Evolutionary conservation across 2,329 filamentous ascomycete genomes (phyloP).

Genomic region (Didymella lethalis): DNA sequence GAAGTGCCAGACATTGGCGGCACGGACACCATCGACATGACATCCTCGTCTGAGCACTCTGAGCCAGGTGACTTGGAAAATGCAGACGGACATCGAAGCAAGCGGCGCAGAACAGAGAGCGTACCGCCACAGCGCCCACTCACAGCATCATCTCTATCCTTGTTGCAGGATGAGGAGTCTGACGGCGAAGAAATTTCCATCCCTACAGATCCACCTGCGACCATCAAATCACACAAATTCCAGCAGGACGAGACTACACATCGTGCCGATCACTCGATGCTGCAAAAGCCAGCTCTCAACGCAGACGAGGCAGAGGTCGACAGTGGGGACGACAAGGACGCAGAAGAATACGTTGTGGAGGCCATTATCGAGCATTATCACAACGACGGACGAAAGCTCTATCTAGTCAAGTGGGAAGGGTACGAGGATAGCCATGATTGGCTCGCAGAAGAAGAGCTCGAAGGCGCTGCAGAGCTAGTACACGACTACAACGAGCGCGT

Average conservation of each 20-base stretch:
- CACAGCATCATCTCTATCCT: not conserved
- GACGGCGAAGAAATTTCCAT: not conserved
- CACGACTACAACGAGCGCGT: constrained; percentile 30
- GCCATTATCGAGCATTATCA: constrained; percentile 38
- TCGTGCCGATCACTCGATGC: not conserved
- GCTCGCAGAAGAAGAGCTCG: constrained; percentile 39
- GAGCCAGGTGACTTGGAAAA: constrained; percentile 2
- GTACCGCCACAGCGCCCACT: constrained; percentile 1
- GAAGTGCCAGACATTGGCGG: constrained; percentile 18
- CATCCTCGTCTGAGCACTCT: not conserved
- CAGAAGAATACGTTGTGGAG: constrained; percentile 43
- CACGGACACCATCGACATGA: not conserved
- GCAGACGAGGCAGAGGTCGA: not conserved
- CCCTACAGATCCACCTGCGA: not conserved
- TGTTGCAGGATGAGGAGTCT: not conserved
- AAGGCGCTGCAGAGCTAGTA: constrained; percentile 39
- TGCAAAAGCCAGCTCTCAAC: not conserved
- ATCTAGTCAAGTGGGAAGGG: constrained; percentile 48
- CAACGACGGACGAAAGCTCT: constrained; percentile 33
- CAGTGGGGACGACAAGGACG: constrained; percentile 9
- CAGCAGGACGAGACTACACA: not conserved
- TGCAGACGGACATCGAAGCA: constrained; percentile 9
- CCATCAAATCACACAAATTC: not conserved
- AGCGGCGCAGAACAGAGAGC: constrained; percentile 29
- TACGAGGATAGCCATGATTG: constrained; percentile 45